Percentiles rank a stretch among this genome's conserved stretches.
Conservation (phyloP, 164 flowering plant genomes). For the Magnolia changhungtana region DNA sequence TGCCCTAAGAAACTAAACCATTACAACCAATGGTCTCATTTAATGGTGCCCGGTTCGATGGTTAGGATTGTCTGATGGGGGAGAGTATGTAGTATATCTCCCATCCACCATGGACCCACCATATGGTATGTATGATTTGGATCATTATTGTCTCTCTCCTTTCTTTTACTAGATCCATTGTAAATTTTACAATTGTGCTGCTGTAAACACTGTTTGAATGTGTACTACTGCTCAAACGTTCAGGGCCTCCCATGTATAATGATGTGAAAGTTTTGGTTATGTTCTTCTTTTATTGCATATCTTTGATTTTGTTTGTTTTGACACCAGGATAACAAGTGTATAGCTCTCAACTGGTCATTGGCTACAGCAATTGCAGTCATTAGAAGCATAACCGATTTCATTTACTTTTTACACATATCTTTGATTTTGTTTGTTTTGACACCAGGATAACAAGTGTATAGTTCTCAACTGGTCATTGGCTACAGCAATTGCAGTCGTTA, state of each 20-base stretch:
- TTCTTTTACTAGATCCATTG: neutral
- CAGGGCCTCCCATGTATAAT: neutral
- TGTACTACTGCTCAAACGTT: no score
- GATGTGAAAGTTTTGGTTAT: neutral
- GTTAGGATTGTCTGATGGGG: no score
- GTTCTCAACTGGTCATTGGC: conserved; percentile 54
- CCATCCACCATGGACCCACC: no score
- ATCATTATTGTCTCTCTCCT: no score
- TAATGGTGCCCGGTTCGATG: no score
- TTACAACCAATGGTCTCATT: no score
- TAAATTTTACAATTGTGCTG: neutral
- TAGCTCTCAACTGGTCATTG: conserved; percentile 51
- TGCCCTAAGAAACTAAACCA: no score
- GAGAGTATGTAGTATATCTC: no score
- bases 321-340: conserved; percentile 63
- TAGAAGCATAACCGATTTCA: conserved; percentile 71
- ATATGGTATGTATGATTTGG: no score
- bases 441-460: conserved; percentile 66
- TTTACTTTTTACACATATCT: conserved; percentile 44
- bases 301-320: neutral
- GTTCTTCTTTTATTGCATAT: neutral
- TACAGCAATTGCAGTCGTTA: conserved; percentile 49
- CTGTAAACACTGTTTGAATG: neutral
- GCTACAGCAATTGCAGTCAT: conserved; percentile 54
- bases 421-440: neutral